phyloP scores from a whole-genome alignment of 2,329 filamentous ascomycete genomes.

The Xylaria sp. region DNA sequence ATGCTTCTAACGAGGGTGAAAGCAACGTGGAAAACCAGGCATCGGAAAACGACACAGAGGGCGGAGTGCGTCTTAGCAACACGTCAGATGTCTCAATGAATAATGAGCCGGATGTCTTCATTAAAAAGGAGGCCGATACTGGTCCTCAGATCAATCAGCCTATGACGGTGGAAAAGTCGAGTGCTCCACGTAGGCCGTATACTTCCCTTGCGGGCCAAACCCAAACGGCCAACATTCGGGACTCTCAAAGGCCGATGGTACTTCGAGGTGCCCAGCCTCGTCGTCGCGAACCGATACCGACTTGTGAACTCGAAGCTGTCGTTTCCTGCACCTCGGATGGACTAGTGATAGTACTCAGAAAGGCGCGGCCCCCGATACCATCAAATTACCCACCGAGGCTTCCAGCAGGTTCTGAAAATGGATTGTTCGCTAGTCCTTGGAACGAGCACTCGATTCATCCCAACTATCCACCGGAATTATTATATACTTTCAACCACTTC shows the following conservation, averaged over 20 bases:
- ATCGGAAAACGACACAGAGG: constrained; percentile 47
- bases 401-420: constrained; percentile 59
- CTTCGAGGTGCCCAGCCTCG: constrained; percentile 16
- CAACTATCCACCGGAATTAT: constrained; percentile 49
- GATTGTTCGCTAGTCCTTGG: constrained; percentile 82
- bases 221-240: constrained; percentile 13
- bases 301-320: constrained; percentile 83
- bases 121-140: constrained; percentile 45
- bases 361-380: constrained; percentile 73
- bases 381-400: constrained; percentile 56
- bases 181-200: constrained; percentile 8
- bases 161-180: not conserved
- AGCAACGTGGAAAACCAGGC: constrained; percentile 49
- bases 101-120: constrained; percentile 35
- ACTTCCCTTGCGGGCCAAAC: constrained; percentile 38
- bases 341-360: constrained; percentile 78
- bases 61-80: constrained; percentile 52
- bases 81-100: constrained; percentile 50
- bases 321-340: constrained; percentile 90
- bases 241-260: constrained; percentile 5
- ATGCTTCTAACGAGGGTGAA: constrained; percentile 53
- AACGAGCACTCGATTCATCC: constrained; percentile 67
- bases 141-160: not conserved
- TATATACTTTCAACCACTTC: constrained; percentile 52
- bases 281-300: constrained; percentile 43